Base-by-base conservation (phyloP, 2,329 filamentous ascomycete species). In the Botrytis deweyae region DNA sequence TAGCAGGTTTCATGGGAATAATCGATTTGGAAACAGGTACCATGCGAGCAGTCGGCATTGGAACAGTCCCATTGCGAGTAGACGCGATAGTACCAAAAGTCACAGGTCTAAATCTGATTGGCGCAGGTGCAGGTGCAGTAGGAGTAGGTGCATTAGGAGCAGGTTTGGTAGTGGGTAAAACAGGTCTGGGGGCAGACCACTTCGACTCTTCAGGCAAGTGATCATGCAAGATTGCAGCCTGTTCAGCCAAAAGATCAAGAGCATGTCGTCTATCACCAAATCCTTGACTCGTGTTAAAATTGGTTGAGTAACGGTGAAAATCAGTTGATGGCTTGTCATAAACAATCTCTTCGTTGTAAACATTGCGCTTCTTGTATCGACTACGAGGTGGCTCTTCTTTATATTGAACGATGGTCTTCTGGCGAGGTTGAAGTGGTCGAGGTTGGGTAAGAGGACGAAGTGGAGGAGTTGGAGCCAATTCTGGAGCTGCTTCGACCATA, bases 221-320 rank as follows among this genome's bases (percentile, higher is more conserved):
- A 25, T 25, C n/a, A 58, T 58, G 33, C 66, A 58, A 33, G 0
- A 68, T 42, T 12, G 49, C 38, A 3, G 36, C 66, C 38, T 68
- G 66, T 10, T 68, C 49, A 42, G 66, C 36, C 8, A 68, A 8
- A 25, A 38, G n/a, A 68, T 68, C 49, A 42, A 68, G 66, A 18
- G 66, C 66, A 58, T 68, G 18, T 42, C 8, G 16, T 20, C 25
- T 55, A 29, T 36, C 9, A 5, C 66, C 49, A 16, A 18, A 7
- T 33, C 3, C 1, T 16, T 40, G 49, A 9, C 4, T 58, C 16
- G 25, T 1, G 1, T 58, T 58, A 18, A 22, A 25, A 20, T 8
- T 25, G 18, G 18, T 33, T 10, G 66, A 58, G 55, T 18, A 22
- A 55, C 3, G 16, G 25, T 20, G 8, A 25, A 40, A 40, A 5